Base-by-base conservation (phyloP, 352 stramenopile species). In the Pythium chondricola region DNA sequence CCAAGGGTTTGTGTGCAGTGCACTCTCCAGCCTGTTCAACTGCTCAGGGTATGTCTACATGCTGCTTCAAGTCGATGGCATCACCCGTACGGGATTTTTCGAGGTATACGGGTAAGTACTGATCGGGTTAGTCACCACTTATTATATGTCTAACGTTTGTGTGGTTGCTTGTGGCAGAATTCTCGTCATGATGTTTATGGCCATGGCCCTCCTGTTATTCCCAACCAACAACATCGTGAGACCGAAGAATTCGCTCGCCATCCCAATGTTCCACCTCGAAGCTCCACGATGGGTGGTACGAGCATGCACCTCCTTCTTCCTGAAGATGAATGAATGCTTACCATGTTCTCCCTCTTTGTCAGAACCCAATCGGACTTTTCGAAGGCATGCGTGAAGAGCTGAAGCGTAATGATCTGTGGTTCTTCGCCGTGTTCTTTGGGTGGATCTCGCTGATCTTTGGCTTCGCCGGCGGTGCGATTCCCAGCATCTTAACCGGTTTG, bases 1-100 rank as follows among this genome's bases (percentile, higher is more conserved):
- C 1, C 81, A 92, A 65, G 81, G 78, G 0, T 63, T 88, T 18
- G 75, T 88, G 29, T 92, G 77, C 56, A 89, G 77, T 32, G 80
- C 70, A n/a, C 55, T 89, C 16, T 89, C 81, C 16, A 92, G 81
- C 33, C 55, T 92, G 33, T 92, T 92, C 50, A 92, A 92, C 40
- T 88, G 78, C 21, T 92, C 78, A 4, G 78, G 81, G 2, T 92
- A 90, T 44, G 52, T 92, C n/a, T 92, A 88, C 53, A 89, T 92
- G 81, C 48, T 86, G 16, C 66, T 92, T 26, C 65, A 85, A 51
- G 30, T 82, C n/a, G 56, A 71, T 18, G 63, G 61, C 7, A 54
- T 88, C 32, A 69, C 65, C 7, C 71, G 76, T 1, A 25, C 36
- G 13, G 39, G 36, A 1, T 89, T 92, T 56, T 92, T 92, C 31